Percentiles rank a stretch among this genome's conserved stretches.
These are phyloP conservation scores for Flaveria bidentis DNA, from an alignment of 129 eudicot genomes.

Conservation along the genomic window DNA sequence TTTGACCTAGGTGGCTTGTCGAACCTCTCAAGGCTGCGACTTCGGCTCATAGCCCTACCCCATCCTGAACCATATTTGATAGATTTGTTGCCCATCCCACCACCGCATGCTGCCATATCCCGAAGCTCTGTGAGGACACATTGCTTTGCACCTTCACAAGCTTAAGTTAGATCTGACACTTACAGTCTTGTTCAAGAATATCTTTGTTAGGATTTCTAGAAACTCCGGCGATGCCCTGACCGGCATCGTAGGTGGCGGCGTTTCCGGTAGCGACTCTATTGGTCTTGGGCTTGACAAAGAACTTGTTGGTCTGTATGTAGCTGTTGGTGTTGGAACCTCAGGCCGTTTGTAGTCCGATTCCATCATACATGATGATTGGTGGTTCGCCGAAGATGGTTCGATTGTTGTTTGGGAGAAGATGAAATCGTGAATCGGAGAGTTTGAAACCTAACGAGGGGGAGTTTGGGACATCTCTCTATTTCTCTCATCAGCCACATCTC, in stretches of 20 bases:
- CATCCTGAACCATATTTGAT: conserved; percentile 49
- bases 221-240: conserved; percentile 78
- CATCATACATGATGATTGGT: conserved; percentile 66
- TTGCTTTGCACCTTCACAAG: conserved; percentile 46
- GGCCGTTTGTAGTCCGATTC: conserved; percentile 87
- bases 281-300: conserved; percentile 60
- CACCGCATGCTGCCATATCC: too few relatives aligned
- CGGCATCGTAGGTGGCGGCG: conserved; percentile 55
- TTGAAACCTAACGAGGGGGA: conserved; percentile 17
- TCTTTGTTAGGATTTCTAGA: conserved; percentile 62
- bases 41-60: conserved; percentile 56
- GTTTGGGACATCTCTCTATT: background rate
- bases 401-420: background rate
- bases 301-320: conserved; percentile 78
- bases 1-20: conserved; percentile 31
- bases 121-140: too few relatives aligned
- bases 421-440: conserved; percentile 18
- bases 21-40: conserved; percentile 58
- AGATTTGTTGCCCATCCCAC: too few relatives aligned
- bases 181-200: conserved; percentile 90
- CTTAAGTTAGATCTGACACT: conserved; percentile 85
- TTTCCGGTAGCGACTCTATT: conserved; percentile 43
- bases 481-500: too few relatives aligned
- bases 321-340: conserved; percentile 96
- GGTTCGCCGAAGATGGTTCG: background rate